Percentiles rank a stretch among this genome's conserved stretches.
These are phyloP conservation scores for Ceratocystis variospora DNA, from an alignment of 2,329 filamentous ascomycete genomes.

Conservation along the genomic window DNA sequence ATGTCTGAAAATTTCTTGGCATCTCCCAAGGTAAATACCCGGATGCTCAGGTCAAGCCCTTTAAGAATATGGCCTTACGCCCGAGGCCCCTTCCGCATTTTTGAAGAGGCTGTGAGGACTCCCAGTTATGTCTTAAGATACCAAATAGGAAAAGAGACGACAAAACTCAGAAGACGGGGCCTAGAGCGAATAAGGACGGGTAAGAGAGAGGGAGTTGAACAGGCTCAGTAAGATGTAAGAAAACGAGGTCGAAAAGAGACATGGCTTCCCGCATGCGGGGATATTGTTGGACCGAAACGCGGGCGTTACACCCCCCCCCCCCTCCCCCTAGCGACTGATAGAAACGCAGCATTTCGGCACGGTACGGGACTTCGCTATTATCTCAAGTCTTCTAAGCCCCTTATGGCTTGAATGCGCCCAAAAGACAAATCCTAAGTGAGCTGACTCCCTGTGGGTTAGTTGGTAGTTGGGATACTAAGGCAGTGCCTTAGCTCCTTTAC, in stretches of 20 bases:
- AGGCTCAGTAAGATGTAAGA: not conserved
- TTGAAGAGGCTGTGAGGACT: not conserved
- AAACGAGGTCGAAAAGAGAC: not conserved
- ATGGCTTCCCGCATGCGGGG: not conserved
- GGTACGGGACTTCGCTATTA: slow-evolving; percentile 5
- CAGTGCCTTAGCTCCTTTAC: not conserved
- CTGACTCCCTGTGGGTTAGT: not conserved
- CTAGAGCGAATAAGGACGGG: not conserved
- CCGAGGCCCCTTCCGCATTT: not conserved
- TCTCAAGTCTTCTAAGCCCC: not conserved
- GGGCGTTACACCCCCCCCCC: not conserved
- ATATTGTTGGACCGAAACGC: not conserved
- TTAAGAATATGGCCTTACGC: not conserved
- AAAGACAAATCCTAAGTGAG: not conserved
- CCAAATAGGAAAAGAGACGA: not conserved
- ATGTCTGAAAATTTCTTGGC: not conserved
- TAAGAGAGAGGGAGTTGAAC: too few species aligned
- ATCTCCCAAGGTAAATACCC: not conserved
- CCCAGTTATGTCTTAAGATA: not conserved
- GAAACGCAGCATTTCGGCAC: slow-evolving; percentile 2
- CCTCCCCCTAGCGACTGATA: not conserved
- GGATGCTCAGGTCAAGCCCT: not conserved
- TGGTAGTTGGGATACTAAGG: not conserved
- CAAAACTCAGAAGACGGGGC: not conserved
- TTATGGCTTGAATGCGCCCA: not conserved